Base-by-base conservation (phyloP, 495 filamentous ascomycete species). In the Penicillium arizonense region DNA sequence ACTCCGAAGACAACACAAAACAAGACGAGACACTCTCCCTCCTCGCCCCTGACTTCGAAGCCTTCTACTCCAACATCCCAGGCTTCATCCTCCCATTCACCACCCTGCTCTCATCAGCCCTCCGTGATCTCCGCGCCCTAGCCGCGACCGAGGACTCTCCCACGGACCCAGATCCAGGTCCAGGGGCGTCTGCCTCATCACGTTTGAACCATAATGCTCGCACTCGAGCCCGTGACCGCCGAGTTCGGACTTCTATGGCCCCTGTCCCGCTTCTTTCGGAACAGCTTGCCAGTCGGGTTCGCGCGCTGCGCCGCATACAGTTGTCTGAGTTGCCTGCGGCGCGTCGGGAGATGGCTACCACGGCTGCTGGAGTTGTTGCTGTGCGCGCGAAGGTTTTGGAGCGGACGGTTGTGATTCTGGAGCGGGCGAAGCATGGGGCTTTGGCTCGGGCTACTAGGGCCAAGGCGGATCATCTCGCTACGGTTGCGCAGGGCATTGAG, bases 391-490 rank as follows among this genome's bases (percentile, higher is more conserved):
- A 54, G 20, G 48, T 75, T 1, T 41, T 77, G 5, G 74, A 77
- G 59, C 65, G 68, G n/a, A 69, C 65, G 18, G 65, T 77, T 26
- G 58, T 70, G 7, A 55, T 71, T 11, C 67, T 87, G 5, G 83
- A 87, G 58, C 73, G 78, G 41, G 76, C 70, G 8, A 88, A 87
- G 57, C 86, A 91, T 69, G 87, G 87, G 35, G 67, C 78, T 3
- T 56, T 89, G 3, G 79, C 87, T 6, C 74, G 86, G 5, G 70
- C 70, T 44, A 73, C 74, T 13, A 79, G 74, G 52, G 74, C 81
- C 0, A 73, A 76, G 56, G 75, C 77, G 2, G 82, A 83, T 49
- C 80, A 81, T 45, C 71, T 90, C 28, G 79, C 82, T 35, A 70
- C 79, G n/a, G 77, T 80, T 32, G 85, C 86, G 6, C 66, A 76